Base-by-base conservation (phyloP, 768 basidiomycete species). In the Pisolithus microcarpus region DNA sequence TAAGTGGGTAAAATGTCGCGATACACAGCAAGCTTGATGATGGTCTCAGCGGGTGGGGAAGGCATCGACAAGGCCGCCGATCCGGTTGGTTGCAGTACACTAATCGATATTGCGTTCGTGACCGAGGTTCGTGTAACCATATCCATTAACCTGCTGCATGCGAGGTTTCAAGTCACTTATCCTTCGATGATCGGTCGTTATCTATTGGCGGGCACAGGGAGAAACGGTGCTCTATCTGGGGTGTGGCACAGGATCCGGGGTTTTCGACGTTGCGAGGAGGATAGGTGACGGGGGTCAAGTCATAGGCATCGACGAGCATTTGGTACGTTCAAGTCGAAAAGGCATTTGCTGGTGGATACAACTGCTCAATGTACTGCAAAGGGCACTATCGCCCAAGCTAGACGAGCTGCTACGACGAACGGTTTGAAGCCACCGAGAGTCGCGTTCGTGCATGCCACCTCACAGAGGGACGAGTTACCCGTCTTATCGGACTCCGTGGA, bases 141-240 rank as follows among this genome's bases (percentile, higher is more conserved):
- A 34, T 34, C 34, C 11, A 15, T 15, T 11, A 34, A 10, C n/a
- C 18, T 8, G 8, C 39, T 40, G 11, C 21, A n/a, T 40, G 39
- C 30, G 18, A 19, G n/a, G 21, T 40, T 19, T 40, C 8, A 1
- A 7, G n/a, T 21, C 18, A 8, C 42, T 21, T 42, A 42, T 9
- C 21, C 18, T 19, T 10, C 16, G 5, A 40, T 18, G 39, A 6
- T 42, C 9, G 40, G 11, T 34, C 13, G 34, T 34, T 13, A 13
- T 34, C 13, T 15, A 16, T n/a, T n/a, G n/a, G n/a, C n/a, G n/a
- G n/a, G n/a, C n/a, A n/a, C 52, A 81, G 80, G 81, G 81, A 42
- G 81, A 83, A 63, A 67, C 60, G 1, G 73, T 81, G 4, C 59
- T 84, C 1, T 77, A 83, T 59, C 68, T 84, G 7, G 81, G 81